phyloP scores from a whole-genome alignment of 768 basidiomycete genomes.

The Auriscalpium microsporum region DNA sequence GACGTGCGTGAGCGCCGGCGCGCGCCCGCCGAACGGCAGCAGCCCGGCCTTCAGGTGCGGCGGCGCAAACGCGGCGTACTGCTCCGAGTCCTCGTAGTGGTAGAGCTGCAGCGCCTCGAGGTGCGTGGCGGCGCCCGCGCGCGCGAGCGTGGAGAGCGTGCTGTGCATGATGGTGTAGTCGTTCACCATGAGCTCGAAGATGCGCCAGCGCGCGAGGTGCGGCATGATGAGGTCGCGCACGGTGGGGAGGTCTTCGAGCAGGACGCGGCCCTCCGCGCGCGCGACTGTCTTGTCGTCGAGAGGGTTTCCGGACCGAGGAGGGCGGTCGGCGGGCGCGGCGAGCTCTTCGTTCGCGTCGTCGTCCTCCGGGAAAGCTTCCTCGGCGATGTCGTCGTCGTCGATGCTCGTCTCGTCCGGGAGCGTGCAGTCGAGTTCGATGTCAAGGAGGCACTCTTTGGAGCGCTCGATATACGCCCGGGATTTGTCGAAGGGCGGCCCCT shows the following conservation, averaged over 20 bases:
- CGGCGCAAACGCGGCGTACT: constrained; percentile 36
- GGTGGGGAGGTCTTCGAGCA: constrained; percentile 15
- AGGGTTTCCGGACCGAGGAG: background rate
- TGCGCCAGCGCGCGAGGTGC: constrained; percentile 45
- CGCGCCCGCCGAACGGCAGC: constrained; percentile 44
- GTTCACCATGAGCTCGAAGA: constrained; percentile 38
- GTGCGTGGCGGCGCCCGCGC: constrained; percentile 39
- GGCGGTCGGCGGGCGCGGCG: background rate
- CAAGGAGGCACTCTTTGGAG: constrained; percentile 45
- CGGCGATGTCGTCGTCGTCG: constrained; percentile 4
- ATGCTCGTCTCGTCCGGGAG: constrained; percentile 7
- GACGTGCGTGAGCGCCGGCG: constrained; percentile 41
- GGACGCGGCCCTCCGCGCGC: constrained; percentile 1
- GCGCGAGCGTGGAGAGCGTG: constrained; percentile 36
- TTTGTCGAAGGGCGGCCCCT: constrained; percentile 35
- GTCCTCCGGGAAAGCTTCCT: background rate
- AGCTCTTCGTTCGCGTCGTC: background rate
- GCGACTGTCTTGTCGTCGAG: background rate
- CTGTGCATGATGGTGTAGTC: constrained; percentile 38
- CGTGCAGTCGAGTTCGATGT: constrained; percentile 36
- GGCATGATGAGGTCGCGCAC: constrained; percentile 37
- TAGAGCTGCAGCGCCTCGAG: constrained; percentile 49
- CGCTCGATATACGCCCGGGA: constrained; percentile 42
- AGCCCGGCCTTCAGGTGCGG: constrained; percentile 31
- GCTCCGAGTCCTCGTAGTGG: constrained; percentile 39